These are phyloP conservation scores for Alternaria novae-zelandiae DNA, from an alignment of 2,329 filamentous ascomycete genomes.

Conservation along the genomic window DNA sequence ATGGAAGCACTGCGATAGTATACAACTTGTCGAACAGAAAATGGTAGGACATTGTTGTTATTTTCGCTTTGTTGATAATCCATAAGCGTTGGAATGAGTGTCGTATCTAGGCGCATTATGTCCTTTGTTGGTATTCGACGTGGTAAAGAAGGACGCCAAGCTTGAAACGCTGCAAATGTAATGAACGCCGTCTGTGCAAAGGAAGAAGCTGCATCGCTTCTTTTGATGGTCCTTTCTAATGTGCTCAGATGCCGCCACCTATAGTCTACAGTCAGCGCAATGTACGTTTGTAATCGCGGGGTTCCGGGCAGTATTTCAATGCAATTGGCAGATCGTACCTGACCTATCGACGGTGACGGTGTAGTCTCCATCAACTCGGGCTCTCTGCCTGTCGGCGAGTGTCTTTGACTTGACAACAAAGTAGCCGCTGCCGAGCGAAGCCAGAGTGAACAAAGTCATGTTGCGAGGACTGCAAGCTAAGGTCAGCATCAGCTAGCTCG, in stretches of 20 bases:
- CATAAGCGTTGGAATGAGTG: not conserved
- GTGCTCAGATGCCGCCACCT: conserved; percentile 15
- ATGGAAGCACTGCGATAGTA: not conserved
- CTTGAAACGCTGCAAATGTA: not conserved
- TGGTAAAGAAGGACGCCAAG: not conserved
- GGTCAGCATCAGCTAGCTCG: conserved; percentile 20
- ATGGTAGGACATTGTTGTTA: not conserved
- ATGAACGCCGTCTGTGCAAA: not conserved
- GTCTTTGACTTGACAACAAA: conserved; percentile 40
- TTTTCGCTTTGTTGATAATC: not conserved
- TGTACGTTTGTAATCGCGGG: not conserved
- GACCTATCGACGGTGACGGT: conserved; percentile 46
- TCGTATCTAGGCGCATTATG: not conserved
- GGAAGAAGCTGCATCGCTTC: not conserved
- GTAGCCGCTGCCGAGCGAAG: conserved; percentile 43
- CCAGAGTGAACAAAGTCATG: conserved; percentile 37
- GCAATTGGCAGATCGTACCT: conserved; percentile 21
- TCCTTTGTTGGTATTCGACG: not conserved
- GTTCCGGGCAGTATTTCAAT: not conserved
- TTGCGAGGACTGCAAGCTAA: conserved; percentile 37
- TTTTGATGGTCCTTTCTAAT: not conserved
- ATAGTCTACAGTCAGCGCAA: not conserved
- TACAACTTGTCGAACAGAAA: not conserved
- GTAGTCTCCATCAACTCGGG: conserved; percentile 41
- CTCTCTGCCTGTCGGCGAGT: conserved; percentile 35